Conservation (phyloP, 768 basidiomycete genomes). For the Xerocomus brunneocitrinus region DNA sequence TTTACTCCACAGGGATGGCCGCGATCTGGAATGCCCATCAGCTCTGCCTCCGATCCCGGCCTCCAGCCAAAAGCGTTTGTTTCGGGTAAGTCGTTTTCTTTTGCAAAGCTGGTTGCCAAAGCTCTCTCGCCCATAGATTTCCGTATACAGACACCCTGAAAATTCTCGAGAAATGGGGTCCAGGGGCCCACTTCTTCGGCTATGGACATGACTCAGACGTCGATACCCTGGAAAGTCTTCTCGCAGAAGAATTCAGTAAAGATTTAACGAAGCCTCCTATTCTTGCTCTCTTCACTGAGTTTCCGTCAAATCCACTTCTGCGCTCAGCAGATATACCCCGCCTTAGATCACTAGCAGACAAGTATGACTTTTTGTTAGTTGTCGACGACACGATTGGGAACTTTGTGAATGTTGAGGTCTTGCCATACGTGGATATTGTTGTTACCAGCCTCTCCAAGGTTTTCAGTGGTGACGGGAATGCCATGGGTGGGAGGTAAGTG, state of each 20-base stretch:
- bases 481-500: conserved; percentile 93
- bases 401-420: conserved; percentile 87
- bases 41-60: conserved; percentile 47
- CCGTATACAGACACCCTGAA: conserved; percentile 95
- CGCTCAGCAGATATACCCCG: conserved; percentile 76
- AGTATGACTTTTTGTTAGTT: conserved; percentile 82
- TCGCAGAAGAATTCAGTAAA: conserved; percentile 41
- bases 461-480: conserved; percentile 91
- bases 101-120: background rate
- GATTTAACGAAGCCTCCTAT: conserved; percentile 52
- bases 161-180: conserved; percentile 93
- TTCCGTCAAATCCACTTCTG: conserved; percentile 92
- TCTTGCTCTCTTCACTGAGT: conserved; percentile 84
- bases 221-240: conserved; percentile 60
- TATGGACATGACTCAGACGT: conserved; percentile 73
- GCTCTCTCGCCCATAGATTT: conserved; percentile 50
- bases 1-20: conserved; percentile 86
- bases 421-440: conserved; percentile 83
- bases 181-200: conserved; percentile 87
- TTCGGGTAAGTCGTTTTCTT: conserved; percentile 66
- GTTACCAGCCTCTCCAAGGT: conserved; percentile 91
- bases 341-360: conserved; percentile 76
- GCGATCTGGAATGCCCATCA: conserved; percentile 93
- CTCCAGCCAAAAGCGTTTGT: conserved; percentile 78
- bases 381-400: conserved; percentile 96